Percentiles rank a stretch among this genome's conserved stretches.
phyloP scores from a whole-genome alignment of 352 stramenopile genomes.

The Phytophthora pluvialis region DNA sequence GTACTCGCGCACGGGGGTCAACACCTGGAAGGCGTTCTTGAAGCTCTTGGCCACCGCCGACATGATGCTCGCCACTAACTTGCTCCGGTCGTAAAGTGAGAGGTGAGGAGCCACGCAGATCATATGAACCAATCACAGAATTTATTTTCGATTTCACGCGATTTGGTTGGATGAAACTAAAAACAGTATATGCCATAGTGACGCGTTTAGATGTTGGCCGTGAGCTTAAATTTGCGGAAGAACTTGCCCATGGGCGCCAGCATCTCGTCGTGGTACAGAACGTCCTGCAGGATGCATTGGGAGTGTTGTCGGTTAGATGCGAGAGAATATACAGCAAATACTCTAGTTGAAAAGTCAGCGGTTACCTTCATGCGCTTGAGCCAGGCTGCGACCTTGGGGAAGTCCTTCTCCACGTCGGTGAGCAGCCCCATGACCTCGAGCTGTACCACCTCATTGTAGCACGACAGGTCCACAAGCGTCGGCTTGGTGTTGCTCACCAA shows the following conservation, averaged over 20 bases:
- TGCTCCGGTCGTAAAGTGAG: conserved; percentile 18
- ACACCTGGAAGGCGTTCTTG: conserved; percentile 79
- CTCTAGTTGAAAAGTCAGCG: not conserved
- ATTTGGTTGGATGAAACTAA: conserved; percentile 28
- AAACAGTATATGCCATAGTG: conserved; percentile 8
- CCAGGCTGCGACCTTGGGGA: conserved; percentile 60
- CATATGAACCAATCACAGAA: conserved; percentile 29
- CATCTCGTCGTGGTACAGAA: conserved; percentile 72
- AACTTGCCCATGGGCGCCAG: conserved; percentile 70
- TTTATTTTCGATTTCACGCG: conserved; percentile 6
- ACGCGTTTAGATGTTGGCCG: conserved; percentile 47
- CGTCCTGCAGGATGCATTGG: conserved; percentile 32
- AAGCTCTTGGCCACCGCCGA: conserved; percentile 47
- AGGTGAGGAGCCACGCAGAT: conserved; percentile 14
- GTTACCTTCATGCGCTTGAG: conserved; percentile 79
- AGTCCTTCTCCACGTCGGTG: conserved; percentile 50
- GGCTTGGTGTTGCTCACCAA: conserved; percentile 63
- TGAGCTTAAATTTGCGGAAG: conserved; percentile 73
- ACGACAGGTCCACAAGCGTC: conserved; percentile 73
- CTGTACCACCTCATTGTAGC: conserved; percentile 81
- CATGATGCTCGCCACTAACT: conserved; percentile 34
- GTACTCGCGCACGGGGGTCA: conserved; percentile 73
- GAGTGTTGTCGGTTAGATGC: not conserved
- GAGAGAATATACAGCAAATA: not conserved
- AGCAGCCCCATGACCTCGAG: conserved; percentile 74